Evolutionary conservation across 495 filamentous ascomycete genomes (phyloP), one percentile per base, ranked within the genome.

Genomic region (Penicillium fimorum): DNA sequence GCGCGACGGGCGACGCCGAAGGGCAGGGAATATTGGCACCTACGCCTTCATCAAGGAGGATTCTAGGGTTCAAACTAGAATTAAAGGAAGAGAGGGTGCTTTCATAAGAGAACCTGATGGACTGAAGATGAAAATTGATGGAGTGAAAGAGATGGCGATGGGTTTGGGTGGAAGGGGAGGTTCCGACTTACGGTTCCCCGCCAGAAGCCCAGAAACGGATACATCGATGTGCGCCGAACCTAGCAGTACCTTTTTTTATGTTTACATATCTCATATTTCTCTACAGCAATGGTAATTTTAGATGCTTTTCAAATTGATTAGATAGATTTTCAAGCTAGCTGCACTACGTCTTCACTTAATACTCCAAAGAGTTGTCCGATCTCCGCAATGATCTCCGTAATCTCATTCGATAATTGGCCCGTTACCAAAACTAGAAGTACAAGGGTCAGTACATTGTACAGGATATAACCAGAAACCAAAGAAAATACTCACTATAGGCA

Each of bases 271-370:
- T 50, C 38, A 6, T 13, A 18, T 50, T 35, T 6, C 6, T 17
- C 18, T 37, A 47, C 24, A 17, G 4, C 24, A 29, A 22, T 43
- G 18, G 42, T 13, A 6, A 15, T 18, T 47, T 47, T 25, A 20
- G n/a, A 20, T 27, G 32, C 1, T 18, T 47, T 38, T 54, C 18
- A 41, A n/a, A 30, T 51, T 6, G 6, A 46, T 27, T 5, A 24
- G 30, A 25, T 51, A 47, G 4, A 29, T 25, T 50, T 43, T 42
- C 37, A 66, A 61, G 60, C 57, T 52, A 95, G 68, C 62, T 89
- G 79, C 56, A 94, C 68, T 45, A 81, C 74, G 59, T 93, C 87
- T 68, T 92, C 89, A 66, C 86, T 77, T 48, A 96, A 64, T 38
- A 88, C 81, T 0, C 92, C 92, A 76, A 91, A 96, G 11, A 82